phyloP scores from a whole-genome alignment of 2,329 filamentous ascomycete species.

The Coniosporium tulheliwenetii region DNA sequence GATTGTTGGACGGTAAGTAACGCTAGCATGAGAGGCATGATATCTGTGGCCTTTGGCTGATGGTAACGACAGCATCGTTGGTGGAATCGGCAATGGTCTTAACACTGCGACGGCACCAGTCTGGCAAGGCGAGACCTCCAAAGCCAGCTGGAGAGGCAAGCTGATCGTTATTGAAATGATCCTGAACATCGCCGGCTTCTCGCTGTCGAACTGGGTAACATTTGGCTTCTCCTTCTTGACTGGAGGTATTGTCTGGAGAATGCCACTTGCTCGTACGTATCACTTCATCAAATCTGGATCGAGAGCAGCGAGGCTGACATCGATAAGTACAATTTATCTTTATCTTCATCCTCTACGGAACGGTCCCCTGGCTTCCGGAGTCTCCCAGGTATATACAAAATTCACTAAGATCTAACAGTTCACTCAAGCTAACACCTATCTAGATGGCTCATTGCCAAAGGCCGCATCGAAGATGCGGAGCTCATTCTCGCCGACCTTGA shows the following conservation, averaged over 20 bases:
- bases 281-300: too few relatives aligned
- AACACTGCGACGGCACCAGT: slow-evolving; percentile 34
- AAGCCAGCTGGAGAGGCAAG: slow-evolving; percentile 21
- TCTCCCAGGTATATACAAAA: slow-evolving; percentile 14
- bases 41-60: background rate
- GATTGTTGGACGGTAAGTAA: slow-evolving; percentile 26
- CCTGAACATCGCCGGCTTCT: slow-evolving; percentile 35
- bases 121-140: slow-evolving; percentile 36
- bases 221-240: slow-evolving; percentile 32
- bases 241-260: slow-evolving; percentile 27
- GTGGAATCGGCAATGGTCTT: slow-evolving; percentile 34
- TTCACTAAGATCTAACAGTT: background rate
- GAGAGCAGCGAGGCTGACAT: too few relatives aligned
- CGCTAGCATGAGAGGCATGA: too few relatives aligned
- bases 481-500: slow-evolving; percentile 35
- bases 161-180: slow-evolving; percentile 25
- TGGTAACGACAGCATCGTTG: slow-evolving; percentile 19
- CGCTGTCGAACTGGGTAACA: slow-evolving; percentile 35
- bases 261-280: slow-evolving; percentile 22
- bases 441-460: slow-evolving; percentile 31
- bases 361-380: slow-evolving; percentile 32
- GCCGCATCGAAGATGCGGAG: slow-evolving; percentile 28
- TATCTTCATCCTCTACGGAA: slow-evolving; percentile 28
- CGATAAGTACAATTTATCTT: slow-evolving; percentile 29
- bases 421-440: background rate